A percentile compares a stretch with the other conserved stretches of the same genome.
Conservation (phyloP, 108 stramenopile genomes). For the Cylindrotheca fusiformis region DNA sequence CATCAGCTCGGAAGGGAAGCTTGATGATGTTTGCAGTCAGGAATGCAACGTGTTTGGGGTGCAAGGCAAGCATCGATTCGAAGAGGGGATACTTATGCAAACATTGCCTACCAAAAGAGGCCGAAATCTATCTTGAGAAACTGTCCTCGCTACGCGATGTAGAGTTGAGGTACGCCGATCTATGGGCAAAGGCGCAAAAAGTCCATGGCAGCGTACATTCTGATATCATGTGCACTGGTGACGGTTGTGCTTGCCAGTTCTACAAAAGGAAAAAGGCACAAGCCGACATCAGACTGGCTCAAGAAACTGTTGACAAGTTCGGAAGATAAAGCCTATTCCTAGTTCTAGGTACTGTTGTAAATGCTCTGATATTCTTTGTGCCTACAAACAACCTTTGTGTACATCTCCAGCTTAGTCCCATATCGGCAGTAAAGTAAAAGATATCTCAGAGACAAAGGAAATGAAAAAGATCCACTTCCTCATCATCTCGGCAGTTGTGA, state of each 20-base stretch:
- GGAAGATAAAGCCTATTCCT: constrained; percentile 77
- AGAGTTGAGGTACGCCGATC: constrained; percentile 80
- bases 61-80: constrained; percentile 86
- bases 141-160: constrained; percentile 78
- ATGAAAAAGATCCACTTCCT: too few relatives aligned
- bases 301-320: constrained; percentile 91
- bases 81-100: constrained; percentile 88
- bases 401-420: too few relatives aligned
- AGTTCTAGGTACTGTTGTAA: too few relatives aligned
- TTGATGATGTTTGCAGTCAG: constrained; percentile 98
- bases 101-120: constrained; percentile 84
- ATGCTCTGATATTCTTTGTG: too few relatives aligned
- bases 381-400: too few relatives aligned
- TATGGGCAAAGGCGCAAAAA: constrained; percentile 95
- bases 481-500: too few relatives aligned
- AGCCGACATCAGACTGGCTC: constrained; percentile 89
- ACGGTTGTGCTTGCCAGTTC: constrained; percentile 97
- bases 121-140: constrained; percentile 91
- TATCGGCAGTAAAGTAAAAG: too few relatives aligned
- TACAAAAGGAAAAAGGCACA: constrained; percentile 99
- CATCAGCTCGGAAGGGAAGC: constrained; percentile 91
- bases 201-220: constrained; percentile 98
- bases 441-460: too few relatives aligned
- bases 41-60: constrained; percentile 94
- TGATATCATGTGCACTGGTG: constrained; percentile 97